Percentiles rank a stretch among this genome's conserved stretches.
These are phyloP conservation scores for Carex littledalei DNA, from an alignment of 176 grass and related monocot species.

Conservation along the genomic window DNA sequence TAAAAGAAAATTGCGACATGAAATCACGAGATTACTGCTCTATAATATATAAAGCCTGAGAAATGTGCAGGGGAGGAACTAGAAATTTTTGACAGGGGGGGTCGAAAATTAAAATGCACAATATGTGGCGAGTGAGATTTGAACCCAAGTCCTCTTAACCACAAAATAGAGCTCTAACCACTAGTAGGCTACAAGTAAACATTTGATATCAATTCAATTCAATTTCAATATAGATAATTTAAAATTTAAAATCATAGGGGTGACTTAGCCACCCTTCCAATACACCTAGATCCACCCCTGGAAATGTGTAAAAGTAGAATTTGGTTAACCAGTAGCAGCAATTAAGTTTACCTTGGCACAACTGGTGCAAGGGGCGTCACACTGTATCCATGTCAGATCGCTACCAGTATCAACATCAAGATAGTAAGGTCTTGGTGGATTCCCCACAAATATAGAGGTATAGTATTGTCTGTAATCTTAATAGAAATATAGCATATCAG, in stretches of 20 bases:
- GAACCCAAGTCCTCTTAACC: too few species aligned
- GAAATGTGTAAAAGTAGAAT: neutral
- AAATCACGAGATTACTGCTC: neutral
- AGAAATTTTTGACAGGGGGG: too few species aligned
- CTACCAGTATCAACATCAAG: slow-evolving; percentile 88
- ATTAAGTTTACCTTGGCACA: slow-evolving; percentile 60
- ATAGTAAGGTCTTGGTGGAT: slow-evolving; percentile 63
- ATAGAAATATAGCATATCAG: slow-evolving; percentile 14
- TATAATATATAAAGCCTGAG: neutral
- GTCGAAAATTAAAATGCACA: too few species aligned
- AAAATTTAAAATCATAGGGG: too few species aligned
- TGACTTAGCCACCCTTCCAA: too few species aligned
- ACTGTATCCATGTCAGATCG: slow-evolving; percentile 78
- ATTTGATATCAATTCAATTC: too few species aligned
- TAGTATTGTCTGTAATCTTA: slow-evolving; percentile 73
- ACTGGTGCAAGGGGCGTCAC: slow-evolving; percentile 63
- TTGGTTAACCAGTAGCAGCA: slow-evolving; percentile 4
- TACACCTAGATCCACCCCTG: too few species aligned
- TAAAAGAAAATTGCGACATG: neutral
- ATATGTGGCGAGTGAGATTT: too few species aligned
- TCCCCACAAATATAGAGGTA: slow-evolving; percentile 68
- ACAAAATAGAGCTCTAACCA: too few species aligned
- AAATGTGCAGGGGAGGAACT: neutral
- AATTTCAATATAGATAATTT: too few species aligned
- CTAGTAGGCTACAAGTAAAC: too few species aligned